phyloP scores from a whole-genome alignment of 2,329 filamentous ascomycete genomes.

The Xenoacremonium recifei region DNA sequence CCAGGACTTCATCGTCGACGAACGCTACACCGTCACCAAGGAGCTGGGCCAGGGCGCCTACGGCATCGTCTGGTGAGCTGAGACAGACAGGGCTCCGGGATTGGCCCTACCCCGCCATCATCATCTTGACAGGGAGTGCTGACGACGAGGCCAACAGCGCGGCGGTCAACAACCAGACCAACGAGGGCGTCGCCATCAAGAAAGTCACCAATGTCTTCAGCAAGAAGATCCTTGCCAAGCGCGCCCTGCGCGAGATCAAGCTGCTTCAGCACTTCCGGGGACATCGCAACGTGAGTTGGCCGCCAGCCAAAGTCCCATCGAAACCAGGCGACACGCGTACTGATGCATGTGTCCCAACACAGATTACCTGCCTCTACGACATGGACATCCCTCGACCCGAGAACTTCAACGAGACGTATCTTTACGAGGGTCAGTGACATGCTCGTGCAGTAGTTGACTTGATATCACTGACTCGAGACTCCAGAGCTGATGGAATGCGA shows the following conservation, averaged over 20 bases:
- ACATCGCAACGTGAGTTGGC: slow-evolving; percentile 74
- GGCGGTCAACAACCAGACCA: slow-evolving; percentile 85
- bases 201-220: slow-evolving; percentile 99
- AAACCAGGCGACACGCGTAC: slow-evolving; percentile 8
- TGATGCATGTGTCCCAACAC: slow-evolving; percentile 11
- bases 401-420: slow-evolving; percentile 98
- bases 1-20: slow-evolving; percentile 98
- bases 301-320: slow-evolving; percentile 2
- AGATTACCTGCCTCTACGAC: slow-evolving; percentile 99
- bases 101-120: slow-evolving; percentile 16
- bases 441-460: slow-evolving; percentile 18
- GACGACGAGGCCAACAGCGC: slow-evolving; percentile 57
- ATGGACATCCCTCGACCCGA: slow-evolving; percentile 98
- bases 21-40: slow-evolving; percentile 97
- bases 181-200: slow-evolving; percentile 96
- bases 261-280: slow-evolving; percentile 95
- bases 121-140: slow-evolving; percentile 24
- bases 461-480: no score
- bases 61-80: slow-evolving; percentile 95
- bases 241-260: slow-evolving; percentile 97
- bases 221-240: slow-evolving; percentile 99
- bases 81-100: slow-evolving; percentile 10
- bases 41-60: slow-evolving; percentile 98
- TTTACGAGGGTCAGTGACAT: slow-evolving; percentile 79
- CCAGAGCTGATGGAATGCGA: slow-evolving; percentile 99